Evolutionary conservation across 2,329 filamentous ascomycete genomes (phyloP), one percentile per base, ranked within the genome.

Genomic region (Colletotrichum euphorbiae): DNA sequence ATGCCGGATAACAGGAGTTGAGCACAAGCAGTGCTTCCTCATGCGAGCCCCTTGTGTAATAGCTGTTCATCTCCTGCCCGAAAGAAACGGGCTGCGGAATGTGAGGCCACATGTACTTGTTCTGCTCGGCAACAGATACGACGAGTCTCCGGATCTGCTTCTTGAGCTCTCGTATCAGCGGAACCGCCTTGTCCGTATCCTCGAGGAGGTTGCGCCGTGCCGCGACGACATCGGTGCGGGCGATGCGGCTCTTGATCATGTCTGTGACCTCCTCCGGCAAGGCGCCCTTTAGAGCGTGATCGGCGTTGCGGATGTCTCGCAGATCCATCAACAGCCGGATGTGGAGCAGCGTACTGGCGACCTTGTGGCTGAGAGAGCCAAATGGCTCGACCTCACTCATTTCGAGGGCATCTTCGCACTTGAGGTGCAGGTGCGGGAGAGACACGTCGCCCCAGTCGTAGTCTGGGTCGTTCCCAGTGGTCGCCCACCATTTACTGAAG

Each of bases 401-500:
- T 62, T 75, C 74, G 13, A 75, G 28, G 33, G 69, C 67, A 56
- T 76, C 52, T 33, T 72, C 74, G 8, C 68, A 68, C 21, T 33
- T 62, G 60, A 73, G 48, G 55, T 73, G 28, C 57, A 75, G 69
- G 33, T 69, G 73, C 12, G 73, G 73, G 5, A 69, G 36, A 7
- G 40, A 48, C 59, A 66, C 64, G 50, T 76, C 40, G 0, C 48
- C 67, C 70, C 70, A 74, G 48, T 74, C 71, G 31, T 74, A 73
- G 24, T 46, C 15, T 19, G 55, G 63, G 13, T 73, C 19, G 0
- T 43, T 3, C 1, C 70, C 70, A 2, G 54, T 67, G 0, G 71
- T 75, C 0, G 71, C 75, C 65, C 74, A 78, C 75, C 77, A 79
- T 71, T 77, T 81, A 3, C 79, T 52, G 42, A 83, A 82, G 61